These are phyloP conservation scores for Venturia aucupariae DNA, from an alignment of 2,329 filamentous ascomycete species.

Conservation along the genomic window DNA sequence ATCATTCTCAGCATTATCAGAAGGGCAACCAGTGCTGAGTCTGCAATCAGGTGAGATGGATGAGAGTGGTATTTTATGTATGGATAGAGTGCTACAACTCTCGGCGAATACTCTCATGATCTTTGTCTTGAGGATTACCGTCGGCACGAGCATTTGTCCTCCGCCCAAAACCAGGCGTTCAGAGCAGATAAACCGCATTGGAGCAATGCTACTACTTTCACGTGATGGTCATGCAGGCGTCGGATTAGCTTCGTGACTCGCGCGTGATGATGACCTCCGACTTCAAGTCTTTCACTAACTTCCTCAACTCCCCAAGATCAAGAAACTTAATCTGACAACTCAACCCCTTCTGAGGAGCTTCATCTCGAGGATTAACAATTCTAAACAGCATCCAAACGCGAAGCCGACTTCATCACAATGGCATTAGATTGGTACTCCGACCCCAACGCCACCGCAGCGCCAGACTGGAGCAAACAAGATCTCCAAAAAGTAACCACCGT, in stretches of 20 bases:
- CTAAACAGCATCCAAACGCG: neutral
- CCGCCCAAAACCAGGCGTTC: neutral
- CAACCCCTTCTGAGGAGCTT: neutral
- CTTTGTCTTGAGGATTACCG: neutral
- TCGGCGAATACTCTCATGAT: neutral
- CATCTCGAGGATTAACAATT: neutral
- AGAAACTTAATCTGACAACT: neutral
- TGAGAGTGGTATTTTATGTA: neutral
- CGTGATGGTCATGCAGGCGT: neutral
- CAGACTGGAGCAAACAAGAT: conserved; percentile 21
- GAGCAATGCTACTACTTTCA: neutral
- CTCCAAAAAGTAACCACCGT: conserved; percentile 17
- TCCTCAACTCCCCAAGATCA: neutral
- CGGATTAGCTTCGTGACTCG: neutral
- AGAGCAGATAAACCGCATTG: neutral
- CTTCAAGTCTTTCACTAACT: neutral
- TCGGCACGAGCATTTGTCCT: neutral
- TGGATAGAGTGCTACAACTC: neutral
- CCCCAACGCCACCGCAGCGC: conserved; percentile 4
- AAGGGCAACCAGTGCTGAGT: neutral
- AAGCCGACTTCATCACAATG: neutral
- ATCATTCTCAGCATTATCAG: neutral
- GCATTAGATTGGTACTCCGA: conserved; percentile 12
- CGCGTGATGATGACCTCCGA: neutral
- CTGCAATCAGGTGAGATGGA: too few relatives aligned